Base-by-base conservation (phyloP, 306 rosid genomes). In the apple (Malus domestica) region DNA sequence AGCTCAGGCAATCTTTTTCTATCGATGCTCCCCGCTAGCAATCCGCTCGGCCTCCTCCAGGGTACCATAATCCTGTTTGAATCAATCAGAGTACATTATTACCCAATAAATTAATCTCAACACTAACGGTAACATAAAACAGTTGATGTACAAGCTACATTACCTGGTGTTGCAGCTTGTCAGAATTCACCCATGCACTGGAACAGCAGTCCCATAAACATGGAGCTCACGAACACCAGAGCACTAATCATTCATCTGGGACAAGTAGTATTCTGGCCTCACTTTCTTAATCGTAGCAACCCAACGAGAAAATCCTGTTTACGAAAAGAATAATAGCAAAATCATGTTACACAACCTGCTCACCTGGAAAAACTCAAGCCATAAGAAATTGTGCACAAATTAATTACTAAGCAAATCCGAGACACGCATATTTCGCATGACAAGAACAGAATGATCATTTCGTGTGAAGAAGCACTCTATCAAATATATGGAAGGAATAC, bases 121-220 rank as follows among this genome's bases (percentile, higher is more conserved):
- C 60, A 63, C 20, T 72, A 44, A 4, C 46, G 46, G 4, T 30
- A 69, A 46, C 57, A 46, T 10, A 61, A 44, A 63, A 54, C 23
- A 46, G 42, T 68, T 67, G 67, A 62, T 73, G 59, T 68, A 52
- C 62, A 74, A 44, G 78, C 38, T 35, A 8, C 40, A 38, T 80
- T 80, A 95, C 97, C 97, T 92, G 99, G 85, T 95, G 99, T 76
- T 95, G 99, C 72, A 92, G 86, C 87, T 95, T 95, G 72, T 88
- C 99, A 23, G 97, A 89, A 83, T 92, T 96, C 72, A 82, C 33
- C 97, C 99, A 74, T 95, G 97, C 85, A 95, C 99, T 32, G 99
- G 99, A 61, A 95, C 99, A 22, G 99, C 99, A 74, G 97, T 95
- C 67, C 99, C 99, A 77, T 95, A 95, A 76, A 95, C 97, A 44